Conservation (phyloP, 1,139 yeast genomes). For the Geotrichum fermentans region DNA sequence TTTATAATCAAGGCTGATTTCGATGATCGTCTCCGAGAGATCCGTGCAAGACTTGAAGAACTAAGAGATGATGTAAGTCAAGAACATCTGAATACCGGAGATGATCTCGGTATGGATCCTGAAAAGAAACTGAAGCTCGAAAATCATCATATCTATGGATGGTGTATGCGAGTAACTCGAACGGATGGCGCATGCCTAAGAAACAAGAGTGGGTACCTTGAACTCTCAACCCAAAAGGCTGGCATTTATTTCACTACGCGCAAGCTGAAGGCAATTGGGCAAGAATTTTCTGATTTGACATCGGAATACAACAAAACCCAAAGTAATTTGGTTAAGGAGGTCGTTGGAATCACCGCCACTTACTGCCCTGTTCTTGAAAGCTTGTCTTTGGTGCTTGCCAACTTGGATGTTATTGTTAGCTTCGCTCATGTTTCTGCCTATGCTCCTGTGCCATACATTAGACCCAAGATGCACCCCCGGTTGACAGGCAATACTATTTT, state of each 20-base stretch:
- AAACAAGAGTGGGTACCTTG: constrained; percentile 56
- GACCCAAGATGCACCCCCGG: constrained; percentile 62
- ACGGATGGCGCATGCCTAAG: constrained; percentile 79
- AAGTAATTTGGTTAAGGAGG: constrained; percentile 71
- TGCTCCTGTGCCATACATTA: constrained; percentile 77
- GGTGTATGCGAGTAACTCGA: constrained; percentile 90
- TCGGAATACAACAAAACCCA: constrained; percentile 71
- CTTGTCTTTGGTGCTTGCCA: constrained; percentile 59
- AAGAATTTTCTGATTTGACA: constrained; percentile 54
- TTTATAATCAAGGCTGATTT: constrained; percentile 86
- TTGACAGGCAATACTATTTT: constrained; percentile 51
- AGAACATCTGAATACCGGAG: constrained; percentile 62
- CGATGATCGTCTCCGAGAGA: constrained; percentile 64
- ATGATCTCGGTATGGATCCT: constrained; percentile 71
- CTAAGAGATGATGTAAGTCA: constrained; percentile 53
- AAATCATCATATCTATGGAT: constrained; percentile 79
- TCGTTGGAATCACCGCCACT: constrained; percentile 71
- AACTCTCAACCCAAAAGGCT: constrained; percentile 86
- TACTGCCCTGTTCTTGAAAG: constrained; percentile 73
- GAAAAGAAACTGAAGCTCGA: constrained; percentile 88
- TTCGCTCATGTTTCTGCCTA: constrained; percentile 82
- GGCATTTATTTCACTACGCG: constrained; percentile 86
- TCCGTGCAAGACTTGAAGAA: constrained; percentile 53
- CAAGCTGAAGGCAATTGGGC: constrained; percentile 55
- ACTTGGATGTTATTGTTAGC: constrained; percentile 74